Base-by-base conservation (phyloP, 371 early-diverging fungal genomes). In the Circinella minor region DNA sequence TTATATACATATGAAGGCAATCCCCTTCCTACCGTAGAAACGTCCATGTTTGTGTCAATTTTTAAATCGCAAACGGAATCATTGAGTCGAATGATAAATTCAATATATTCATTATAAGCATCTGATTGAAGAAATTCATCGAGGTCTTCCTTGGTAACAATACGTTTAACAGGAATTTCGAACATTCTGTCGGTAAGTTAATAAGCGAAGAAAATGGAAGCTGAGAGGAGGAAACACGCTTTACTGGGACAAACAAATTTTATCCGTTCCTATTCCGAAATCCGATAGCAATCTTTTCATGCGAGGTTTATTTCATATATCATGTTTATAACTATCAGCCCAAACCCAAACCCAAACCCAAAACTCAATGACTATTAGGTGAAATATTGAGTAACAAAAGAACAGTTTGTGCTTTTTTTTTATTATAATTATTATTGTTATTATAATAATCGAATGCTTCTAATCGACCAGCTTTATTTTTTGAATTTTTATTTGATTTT, bases 91-190 rank as follows among this genome's bases (percentile, higher is more conserved):
- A 81, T 84, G 51, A 96, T 81, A 71, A 95, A 96, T 14, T 71
- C 86, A 46, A 95, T 70, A 62, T 89, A 86, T 39, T 84, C 88
- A 10, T 78, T 68, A 75, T 91, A 91, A 18, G 92, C 87, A 10
- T 79, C 70, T 4, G 95, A 94, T 17, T 77, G 75, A 27, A 89
- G 81, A 77, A 95, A 97, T 14, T 87, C 87, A 2, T 88, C 91
- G 13, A 97, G 84, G 77, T 97, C 95, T 27, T 93, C 93, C 68
- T 91, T 90, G 1, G 95, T 93, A 38, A 96, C 83, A 70, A 97
- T 96, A 64, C 92, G 86, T 61, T 89, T 87, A 10, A 75, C 73
- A 9, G 95, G 95, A 39, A 86, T 77, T 27, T 71, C 60, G 59
- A 72, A 79, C 46, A 75, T 70, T 74, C 36, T 15, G 47, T 38